These are phyloP conservation scores for Colletotrichum chlorophyti DNA, from an alignment of 2,329 filamentous ascomycete genomes.

Conservation along the genomic window DNA sequence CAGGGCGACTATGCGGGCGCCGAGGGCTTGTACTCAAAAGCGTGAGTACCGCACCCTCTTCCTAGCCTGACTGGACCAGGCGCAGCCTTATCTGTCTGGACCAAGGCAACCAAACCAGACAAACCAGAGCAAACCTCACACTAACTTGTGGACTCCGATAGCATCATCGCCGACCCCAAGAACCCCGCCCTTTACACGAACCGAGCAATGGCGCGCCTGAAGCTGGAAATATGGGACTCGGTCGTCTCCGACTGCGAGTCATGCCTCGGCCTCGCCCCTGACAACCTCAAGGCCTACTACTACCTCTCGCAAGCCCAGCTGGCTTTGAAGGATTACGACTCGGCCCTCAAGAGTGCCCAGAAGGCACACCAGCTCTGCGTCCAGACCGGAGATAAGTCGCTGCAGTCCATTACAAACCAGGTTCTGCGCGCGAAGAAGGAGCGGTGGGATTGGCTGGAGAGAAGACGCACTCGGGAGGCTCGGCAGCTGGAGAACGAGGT, in stretches of 20 bases:
- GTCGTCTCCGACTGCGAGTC: constrained; percentile 80
- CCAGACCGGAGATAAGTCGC: constrained; percentile 67
- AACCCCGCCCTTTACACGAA: constrained; percentile 89
- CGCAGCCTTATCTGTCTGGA: neutral
- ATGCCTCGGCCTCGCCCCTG: constrained; percentile 72
- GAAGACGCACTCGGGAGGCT: constrained; percentile 60
- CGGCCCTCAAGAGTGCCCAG: constrained; percentile 74
- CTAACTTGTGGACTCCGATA: constrained; percentile 39
- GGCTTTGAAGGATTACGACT: constrained; percentile 73
- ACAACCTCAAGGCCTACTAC: constrained; percentile 82
- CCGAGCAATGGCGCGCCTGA: constrained; percentile 82
- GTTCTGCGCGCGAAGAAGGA: constrained; percentile 85
- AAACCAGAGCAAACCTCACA: too few relatives aligned
- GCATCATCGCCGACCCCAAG: constrained; percentile 77
- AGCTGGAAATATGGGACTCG: constrained; percentile 74
- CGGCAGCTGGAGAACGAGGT: constrained; percentile 67
- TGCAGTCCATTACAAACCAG: constrained; percentile 73
- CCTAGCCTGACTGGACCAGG: neutral
- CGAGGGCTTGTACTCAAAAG: constrained; percentile 75
- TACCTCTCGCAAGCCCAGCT: constrained; percentile 86
- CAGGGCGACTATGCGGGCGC: constrained; percentile 69
- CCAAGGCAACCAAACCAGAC: neutral
- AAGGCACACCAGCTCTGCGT: constrained; percentile 77
- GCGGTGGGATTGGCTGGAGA: constrained; percentile 81
- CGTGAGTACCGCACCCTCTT: constrained; percentile 54